Base-by-base conservation (phyloP, 495 filamentous ascomycete species). In the Aspergillus bridgeri region DNA sequence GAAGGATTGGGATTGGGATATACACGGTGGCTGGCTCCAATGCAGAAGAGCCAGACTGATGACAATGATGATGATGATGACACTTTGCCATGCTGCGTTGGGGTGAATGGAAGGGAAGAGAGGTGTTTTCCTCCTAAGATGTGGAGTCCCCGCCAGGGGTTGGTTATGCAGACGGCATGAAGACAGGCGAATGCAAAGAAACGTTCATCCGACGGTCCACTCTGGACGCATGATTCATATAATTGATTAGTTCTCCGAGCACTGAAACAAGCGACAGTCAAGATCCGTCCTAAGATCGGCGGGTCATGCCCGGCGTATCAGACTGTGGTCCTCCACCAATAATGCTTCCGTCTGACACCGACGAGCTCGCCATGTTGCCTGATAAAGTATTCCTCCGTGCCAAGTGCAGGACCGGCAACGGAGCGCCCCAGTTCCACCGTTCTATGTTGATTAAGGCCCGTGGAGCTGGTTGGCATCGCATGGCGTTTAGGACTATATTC, bases 41-140 rank as follows among this genome's bases (percentile, higher is more conserved):
- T 21, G n/a, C 15, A 42, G 45, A 13, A 17, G 29, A 52, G 42
- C 27, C 52, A 9, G 52, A 23, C 18, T 56, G 42, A 56, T 48
- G 53, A 56, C 38, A 23, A 56, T 42, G 52, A 52, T 43, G 50
- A 52, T 22, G 50, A 38, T 42, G 50, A 52, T 52, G 50, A 52
- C 50, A 20, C 21, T 47, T 47, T 47, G 22, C 6, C 45, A 38
- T 38, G 13, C 33, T 38, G 33, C 33, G 4, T n/a, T 15, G 33
- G 33, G 19, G 6, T 47, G 18, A 17, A 7, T 3, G 8, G 42
- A 52, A 33, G 15, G 27, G 49, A 19, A 27, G 13, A 27, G 29
- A 13, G n/a, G n/a, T n/a, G n/a, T n/a, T n/a, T n/a, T n/a, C n/a
- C n/a, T n/a, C n/a, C n/a, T n/a, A n/a, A n/a, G n/a, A n/a, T n/a